Percentiles rank a stretch among this genome's conserved stretches.
phyloP scores from a whole-genome alignment of 2,329 filamentous ascomycete species.

The Talaromyces sp. region DNA sequence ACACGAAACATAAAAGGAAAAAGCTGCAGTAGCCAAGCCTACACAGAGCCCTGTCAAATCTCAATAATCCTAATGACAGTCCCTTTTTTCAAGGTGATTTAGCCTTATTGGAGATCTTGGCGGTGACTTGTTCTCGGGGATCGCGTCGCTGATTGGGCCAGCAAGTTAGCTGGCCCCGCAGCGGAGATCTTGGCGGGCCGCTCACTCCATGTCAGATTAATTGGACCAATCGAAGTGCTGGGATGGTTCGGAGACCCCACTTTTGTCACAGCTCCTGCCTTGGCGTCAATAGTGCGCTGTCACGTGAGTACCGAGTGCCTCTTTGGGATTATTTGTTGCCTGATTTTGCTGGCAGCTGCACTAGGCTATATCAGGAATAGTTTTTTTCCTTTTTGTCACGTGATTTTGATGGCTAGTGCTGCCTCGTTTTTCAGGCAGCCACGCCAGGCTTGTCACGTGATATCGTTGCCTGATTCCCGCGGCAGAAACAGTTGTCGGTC shows the following conservation, averaged over 20 bases:
- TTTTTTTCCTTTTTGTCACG: neutral
- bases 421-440: neutral
- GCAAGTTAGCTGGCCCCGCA: neutral
- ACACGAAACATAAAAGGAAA: neutral
- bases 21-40: neutral
- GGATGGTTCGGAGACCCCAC: neutral
- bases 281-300: neutral
- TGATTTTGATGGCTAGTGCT: neutral
- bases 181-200: neutral
- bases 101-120: neutral
- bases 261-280: neutral
- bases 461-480: no score
- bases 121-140: neutral
- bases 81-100: neutral
- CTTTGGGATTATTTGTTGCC: neutral
- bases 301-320: neutral
- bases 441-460: no score
- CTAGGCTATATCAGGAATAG: neutral
- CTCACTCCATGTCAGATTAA: neutral
- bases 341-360: neutral
- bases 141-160: neutral
- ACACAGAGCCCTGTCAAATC: neutral
- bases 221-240: neutral
- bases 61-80: neutral
- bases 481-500: no score